Base-by-base conservation (phyloP, 1,139 yeast genomes). In the Insectozyma bohioensis region DNA sequence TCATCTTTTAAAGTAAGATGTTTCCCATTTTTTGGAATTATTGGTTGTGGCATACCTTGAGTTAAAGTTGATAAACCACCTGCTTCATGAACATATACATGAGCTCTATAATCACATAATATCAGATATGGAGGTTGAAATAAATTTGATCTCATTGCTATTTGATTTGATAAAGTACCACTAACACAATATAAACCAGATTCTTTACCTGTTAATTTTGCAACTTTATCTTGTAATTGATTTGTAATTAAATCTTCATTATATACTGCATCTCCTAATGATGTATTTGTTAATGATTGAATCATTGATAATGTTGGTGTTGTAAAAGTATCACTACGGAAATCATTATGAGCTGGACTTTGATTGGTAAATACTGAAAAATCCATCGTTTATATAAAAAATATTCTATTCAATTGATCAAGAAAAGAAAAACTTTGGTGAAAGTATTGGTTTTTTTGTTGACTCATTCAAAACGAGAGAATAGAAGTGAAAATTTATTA, bases 321-420 rank as follows among this genome's bases (percentile, higher is more conserved):
- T 9, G 75, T 68, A 51, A 67, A 68, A 0, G 75, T 68, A 42
- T 68, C 75, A 46, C 72, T 66, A 35, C 75, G 56, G 48, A 67
- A 68, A 42, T 68, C 75, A 44, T 61, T 62, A 36, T 49, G 57
- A 8, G 54, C 65, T 4, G 60, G 58, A 22, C 60, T 54, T 18
- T 37, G 39, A 10, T 33, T 45, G n/a, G 47, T 26, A 31, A 43
- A 52, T 12, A 40, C 41, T 11, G 54, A 38, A 19, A 54, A 45
- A 24, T 48, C 48, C 55, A 50, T 52, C 19, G 24, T 26, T n/a
- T n/a, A n/a, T n/a, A n/a, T n/a, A n/a, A n/a, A n/a, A n/a, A n/a
- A n/a, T n/a, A n/a, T n/a, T n/a, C n/a, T n/a, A n/a, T n/a, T n/a
- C n/a, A n/a, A n/a, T n/a, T n/a, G n/a, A n/a, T n/a, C n/a, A n/a